These are phyloP conservation scores for Pterocarpus macrocarpus DNA, from an alignment of 306 rosid species.

Conservation along the genomic window DNA sequence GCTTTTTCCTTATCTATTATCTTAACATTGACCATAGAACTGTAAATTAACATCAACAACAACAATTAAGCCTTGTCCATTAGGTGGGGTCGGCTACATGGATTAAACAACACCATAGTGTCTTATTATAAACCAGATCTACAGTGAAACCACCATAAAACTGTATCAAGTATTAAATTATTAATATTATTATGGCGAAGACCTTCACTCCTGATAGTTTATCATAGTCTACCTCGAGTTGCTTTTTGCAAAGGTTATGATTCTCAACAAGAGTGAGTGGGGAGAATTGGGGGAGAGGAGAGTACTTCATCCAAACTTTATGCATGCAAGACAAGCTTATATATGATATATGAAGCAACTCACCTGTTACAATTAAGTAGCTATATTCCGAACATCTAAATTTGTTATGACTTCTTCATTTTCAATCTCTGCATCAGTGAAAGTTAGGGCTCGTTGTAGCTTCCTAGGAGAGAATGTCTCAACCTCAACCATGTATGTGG, in stretches of 20 bases:
- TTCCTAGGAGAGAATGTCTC: slow-evolving; percentile 82
- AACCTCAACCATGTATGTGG: slow-evolving; percentile 82
- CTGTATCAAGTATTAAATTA: neutral
- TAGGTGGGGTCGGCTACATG: too few species aligned
- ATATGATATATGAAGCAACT: slow-evolving; percentile 32
- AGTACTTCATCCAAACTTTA: neutral
- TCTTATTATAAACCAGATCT: neutral
- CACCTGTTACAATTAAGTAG: slow-evolving; percentile 63
- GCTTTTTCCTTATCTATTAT: too few species aligned
- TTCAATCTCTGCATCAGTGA: slow-evolving; percentile 93
- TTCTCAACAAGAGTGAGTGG: too few species aligned
- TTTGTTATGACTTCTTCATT: slow-evolving; percentile 54
- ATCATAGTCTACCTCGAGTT: neutral
- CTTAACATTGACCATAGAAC: too few species aligned
- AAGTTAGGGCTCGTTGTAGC: slow-evolving; percentile 88
- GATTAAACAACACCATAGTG: too few species aligned
- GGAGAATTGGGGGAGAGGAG: too few species aligned
- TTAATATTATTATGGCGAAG: neutral
- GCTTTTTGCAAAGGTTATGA: neutral
- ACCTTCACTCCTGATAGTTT: slow-evolving; percentile 9
- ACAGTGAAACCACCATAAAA: neutral
- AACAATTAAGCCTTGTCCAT: neutral
- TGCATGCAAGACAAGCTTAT: slow-evolving; percentile 4
- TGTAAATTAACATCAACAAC: neutral
- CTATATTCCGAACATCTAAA: slow-evolving; percentile 49